phyloP scores from a whole-genome alignment of 2,329 filamentous ascomycete species.

The Calonectria crousiana region DNA sequence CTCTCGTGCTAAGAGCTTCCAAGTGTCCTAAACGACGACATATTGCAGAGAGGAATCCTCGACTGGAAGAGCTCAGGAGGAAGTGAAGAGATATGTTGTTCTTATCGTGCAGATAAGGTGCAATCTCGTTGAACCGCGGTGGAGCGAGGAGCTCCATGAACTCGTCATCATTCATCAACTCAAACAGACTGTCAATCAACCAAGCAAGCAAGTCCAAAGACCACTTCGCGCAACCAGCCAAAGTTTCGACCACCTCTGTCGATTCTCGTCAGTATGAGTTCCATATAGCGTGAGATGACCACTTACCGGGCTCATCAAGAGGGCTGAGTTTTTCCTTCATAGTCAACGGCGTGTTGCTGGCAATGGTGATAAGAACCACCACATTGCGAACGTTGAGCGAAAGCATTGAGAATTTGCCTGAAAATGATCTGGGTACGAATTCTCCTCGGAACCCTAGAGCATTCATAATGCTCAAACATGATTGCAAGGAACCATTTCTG shows the following conservation, averaged over 20 bases:
- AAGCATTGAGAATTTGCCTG: constrained; percentile 80
- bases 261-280: constrained; percentile 17
- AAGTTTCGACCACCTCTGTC: constrained; percentile 76
- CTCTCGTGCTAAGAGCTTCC: constrained; percentile 60
- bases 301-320: constrained; percentile 68
- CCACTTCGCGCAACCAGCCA: constrained; percentile 85
- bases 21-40: constrained; percentile 74
- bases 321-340: constrained; percentile 69
- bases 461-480: constrained; percentile 83
- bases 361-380: constrained; percentile 73
- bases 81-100: constrained; percentile 72
- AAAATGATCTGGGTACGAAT: constrained; percentile 70
- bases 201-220: constrained; percentile 77
- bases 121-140: constrained; percentile 62
- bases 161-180: constrained; percentile 63
- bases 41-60: constrained; percentile 77
- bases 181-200: constrained; percentile 70
- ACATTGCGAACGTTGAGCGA: constrained; percentile 81
- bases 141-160: constrained; percentile 64
- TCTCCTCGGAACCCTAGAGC: constrained; percentile 80
- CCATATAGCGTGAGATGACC: background rate
- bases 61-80: constrained; percentile 79
- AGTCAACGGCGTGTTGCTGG: constrained; percentile 66
- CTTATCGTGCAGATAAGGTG: constrained; percentile 63
- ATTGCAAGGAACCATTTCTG: constrained; percentile 78